Evolutionary conservation across 2,329 filamentous ascomycete genomes (phyloP), one percentile per base, ranked within the genome.

Genomic region (Epichloe scottii): DNA sequence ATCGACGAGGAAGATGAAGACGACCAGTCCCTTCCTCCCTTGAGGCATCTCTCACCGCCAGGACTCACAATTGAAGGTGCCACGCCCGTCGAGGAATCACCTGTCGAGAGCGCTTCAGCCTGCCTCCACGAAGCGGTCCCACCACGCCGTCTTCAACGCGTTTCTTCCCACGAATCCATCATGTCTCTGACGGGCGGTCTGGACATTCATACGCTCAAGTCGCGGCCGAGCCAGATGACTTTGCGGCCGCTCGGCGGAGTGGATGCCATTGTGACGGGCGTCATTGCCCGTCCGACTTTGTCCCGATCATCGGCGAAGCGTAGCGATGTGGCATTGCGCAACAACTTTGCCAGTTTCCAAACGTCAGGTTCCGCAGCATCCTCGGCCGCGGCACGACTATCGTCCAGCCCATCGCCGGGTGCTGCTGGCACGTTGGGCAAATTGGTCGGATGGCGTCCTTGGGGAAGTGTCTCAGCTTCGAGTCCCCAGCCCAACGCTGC

Each of bases 161-260:
- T 81, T 3, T 63, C 81, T 2, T 95, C 90, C 1, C 89, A 95
- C 59, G 90, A 96, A 63, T 95, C 88, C 17, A 83, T 96, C 54
- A 78, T 96, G 58, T 96, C 90, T 0, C 77, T 95, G 2, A 81
- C 84, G 0, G 89, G 89, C 4, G 89, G 89, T 2, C 84, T 95
- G 64, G 91, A 96, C 62, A 94, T 95, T 47, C 89, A 95, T 64
- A 89, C 86, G 0, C 74, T 94, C 4, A 83, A 84, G 59, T 76
- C 77, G 1, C 79, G 86, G 4, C 87, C 88, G 0, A 87, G 85
- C 35, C 87, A 94, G 60, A 76, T 93, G 53, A 79, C 83, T 21
- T 61, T 80, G 54, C 63, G 75, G 48, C 71, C 73, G 34, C 68
- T 78, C 23, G 79, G 76, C 52, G 72, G 72, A 51, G 71, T 73